A percentile compares a stretch with the other conserved stretches of the same genome.
Conservation (phyloP, 768 basidiomycete species). For the Clitopilus passeckerianus region DNA sequence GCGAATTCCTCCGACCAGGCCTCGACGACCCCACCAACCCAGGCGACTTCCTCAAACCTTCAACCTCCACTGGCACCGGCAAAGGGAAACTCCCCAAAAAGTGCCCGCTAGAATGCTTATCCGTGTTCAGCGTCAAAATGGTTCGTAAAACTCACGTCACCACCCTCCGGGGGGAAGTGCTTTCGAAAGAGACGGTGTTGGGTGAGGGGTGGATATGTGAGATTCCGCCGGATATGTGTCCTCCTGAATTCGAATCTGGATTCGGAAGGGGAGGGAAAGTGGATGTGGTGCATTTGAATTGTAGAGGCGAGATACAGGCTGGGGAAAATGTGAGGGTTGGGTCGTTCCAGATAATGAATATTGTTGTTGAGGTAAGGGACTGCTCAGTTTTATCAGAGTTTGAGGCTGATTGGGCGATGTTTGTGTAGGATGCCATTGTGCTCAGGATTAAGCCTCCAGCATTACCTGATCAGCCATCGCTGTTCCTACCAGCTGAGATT, state of each 20-base stretch:
- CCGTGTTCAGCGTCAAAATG: slow-evolving; percentile 42
- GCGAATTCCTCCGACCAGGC: slow-evolving; percentile 30
- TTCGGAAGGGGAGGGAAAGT: slow-evolving; percentile 4
- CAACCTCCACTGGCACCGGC: too few relatives aligned
- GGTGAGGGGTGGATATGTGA: slow-evolving; percentile 46
- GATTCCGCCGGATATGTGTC: slow-evolving; percentile 31
- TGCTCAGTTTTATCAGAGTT: not conserved
- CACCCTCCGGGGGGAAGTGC: slow-evolving; percentile 26
- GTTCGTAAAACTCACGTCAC: slow-evolving; percentile 41
- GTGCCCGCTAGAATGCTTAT: not conserved
- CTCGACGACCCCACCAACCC: not conserved
- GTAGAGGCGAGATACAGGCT: slow-evolving; percentile 49
- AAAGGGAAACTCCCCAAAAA: not conserved
- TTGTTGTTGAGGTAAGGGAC: slow-evolving; percentile 34
- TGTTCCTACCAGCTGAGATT: slow-evolving; percentile 33
- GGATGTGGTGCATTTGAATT: slow-evolving; percentile 40
- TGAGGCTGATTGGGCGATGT: not conserved
- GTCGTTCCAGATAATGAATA: slow-evolving; percentile 39
- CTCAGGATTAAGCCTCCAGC: slow-evolving; percentile 31
- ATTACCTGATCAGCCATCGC: slow-evolving; percentile 20
- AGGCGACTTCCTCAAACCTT: not conserved
- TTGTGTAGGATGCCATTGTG: slow-evolving; percentile 51
- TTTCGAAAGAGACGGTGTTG: slow-evolving; percentile 31
- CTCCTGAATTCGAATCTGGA: slow-evolving; percentile 11
- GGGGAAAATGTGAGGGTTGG: slow-evolving; percentile 33